phyloP scores from a whole-genome alignment of 2,329 filamentous ascomycete genomes.

The Botrytis porri region DNA sequence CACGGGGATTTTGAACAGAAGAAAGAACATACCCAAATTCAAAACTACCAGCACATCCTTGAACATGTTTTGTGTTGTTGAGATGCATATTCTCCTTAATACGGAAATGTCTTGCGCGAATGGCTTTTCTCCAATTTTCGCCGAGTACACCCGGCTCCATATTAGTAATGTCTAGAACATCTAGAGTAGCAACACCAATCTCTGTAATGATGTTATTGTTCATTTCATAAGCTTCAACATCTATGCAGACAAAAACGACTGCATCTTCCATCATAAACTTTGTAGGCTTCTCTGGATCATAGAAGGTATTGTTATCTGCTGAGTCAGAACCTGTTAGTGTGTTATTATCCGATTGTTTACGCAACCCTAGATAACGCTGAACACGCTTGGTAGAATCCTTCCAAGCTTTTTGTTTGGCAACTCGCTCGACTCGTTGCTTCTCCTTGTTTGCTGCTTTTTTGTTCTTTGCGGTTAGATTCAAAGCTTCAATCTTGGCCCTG shows the following conservation, averaged over 20 bases:
- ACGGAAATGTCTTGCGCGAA: slow-evolving; percentile 72
- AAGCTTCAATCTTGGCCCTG: slow-evolving; percentile 52
- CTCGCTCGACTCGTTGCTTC: slow-evolving; percentile 47
- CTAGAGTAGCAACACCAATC: slow-evolving; percentile 77
- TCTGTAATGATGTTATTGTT: slow-evolving; percentile 71
- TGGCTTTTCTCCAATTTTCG: slow-evolving; percentile 62
- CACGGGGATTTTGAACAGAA: background rate
- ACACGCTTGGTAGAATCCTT: slow-evolving; percentile 58
- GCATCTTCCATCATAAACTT: slow-evolving; percentile 49
- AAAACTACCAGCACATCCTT: slow-evolving; percentile 71
- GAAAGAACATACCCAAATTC: slow-evolving; percentile 62
- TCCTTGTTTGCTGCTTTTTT: slow-evolving; percentile 47
- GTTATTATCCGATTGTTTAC: slow-evolving; percentile 35
- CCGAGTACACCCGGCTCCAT: slow-evolving; percentile 60
- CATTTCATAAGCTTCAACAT: slow-evolving; percentile 78
- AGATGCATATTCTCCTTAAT: slow-evolving; percentile 66
- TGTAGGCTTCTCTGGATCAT: slow-evolving; percentile 47
- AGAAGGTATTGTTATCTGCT: slow-evolving; percentile 32
- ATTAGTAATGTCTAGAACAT: slow-evolving; percentile 57
- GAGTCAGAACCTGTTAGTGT: slow-evolving; percentile 22
- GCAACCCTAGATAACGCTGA: slow-evolving; percentile 70
- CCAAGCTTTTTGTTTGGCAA: slow-evolving; percentile 51
- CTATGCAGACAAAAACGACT: slow-evolving; percentile 74
- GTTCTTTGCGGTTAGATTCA: slow-evolving; percentile 49
- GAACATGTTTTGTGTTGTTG: slow-evolving; percentile 65